Evolutionary conservation across 225 moss, liverwort and hornwort species (phyloP).

Genomic region (Climacium dendroides): DNA sequence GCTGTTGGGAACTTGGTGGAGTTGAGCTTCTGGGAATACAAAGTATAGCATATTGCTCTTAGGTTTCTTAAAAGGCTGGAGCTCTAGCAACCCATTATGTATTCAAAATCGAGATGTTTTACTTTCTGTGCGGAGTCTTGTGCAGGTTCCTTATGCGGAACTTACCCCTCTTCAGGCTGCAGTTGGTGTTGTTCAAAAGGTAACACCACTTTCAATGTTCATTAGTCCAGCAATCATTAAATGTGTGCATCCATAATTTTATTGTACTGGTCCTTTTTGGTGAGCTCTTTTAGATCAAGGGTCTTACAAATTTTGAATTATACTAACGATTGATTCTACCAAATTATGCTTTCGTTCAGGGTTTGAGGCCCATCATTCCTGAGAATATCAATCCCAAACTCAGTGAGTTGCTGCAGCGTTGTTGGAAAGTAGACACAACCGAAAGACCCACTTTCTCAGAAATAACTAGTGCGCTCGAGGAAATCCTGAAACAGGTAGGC

Average conservation of each 20-base stretch:
- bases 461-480: constrained; percentile 26
- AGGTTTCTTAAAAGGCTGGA: neutral
- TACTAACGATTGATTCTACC: neutral
- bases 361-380: constrained; percentile 79
- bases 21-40: neutral
- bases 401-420: constrained; percentile 22
- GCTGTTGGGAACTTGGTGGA: neutral
- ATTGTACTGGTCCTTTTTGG: neutral
- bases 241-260: neutral
- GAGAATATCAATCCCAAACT: constrained; percentile 59
- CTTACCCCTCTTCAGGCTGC: constrained; percentile 94
- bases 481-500: constrained; percentile 37
- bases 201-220: neutral
- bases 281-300: neutral
- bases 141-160: constrained; percentile 86
- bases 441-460: constrained; percentile 33
- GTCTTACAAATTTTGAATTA: neutral
- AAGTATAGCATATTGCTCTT: neutral
- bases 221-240: neutral
- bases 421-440: constrained; percentile 23
- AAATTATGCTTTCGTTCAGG: constrained; percentile 27
- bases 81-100: neutral
- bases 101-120: neutral
- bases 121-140: neutral
- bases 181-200: constrained; percentile 98